Evolutionary conservation across 768 basidiomycete genomes (phyloP), one percentile per base, ranked within the genome.

Genomic region (Suillus bovinus): DNA sequence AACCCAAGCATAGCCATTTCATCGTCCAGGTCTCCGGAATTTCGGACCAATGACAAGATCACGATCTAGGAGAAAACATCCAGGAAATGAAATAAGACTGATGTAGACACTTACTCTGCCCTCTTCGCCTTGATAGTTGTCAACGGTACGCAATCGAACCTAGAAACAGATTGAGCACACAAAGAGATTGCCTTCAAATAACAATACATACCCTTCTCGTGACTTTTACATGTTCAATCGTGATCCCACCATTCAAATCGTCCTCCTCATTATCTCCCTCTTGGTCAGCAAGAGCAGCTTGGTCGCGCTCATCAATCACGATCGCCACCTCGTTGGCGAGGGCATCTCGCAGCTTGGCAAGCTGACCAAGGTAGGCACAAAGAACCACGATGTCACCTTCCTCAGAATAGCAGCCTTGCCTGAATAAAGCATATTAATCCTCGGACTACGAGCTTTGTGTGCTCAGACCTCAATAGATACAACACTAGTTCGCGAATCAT

Each of bases 91-190:
- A 22, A 6, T 29, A 24, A 36, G 41, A 61, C n/a, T 14, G n/a
- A 24, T 17, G 36, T n/a, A 11, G 47, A 22, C 42, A 52, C 69
- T 20, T 65, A 83, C 85, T 69, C 80, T 83, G 2, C 83, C 86
- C 75, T 90, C 89, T 62, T 88, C 85, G 3, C 90, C 91, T 72
- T 93, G 91, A 69, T 85, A 93, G 56, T 87, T 91, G 64, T 93
- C 90, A 2, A 93, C 83, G 0, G 90, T 92, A 6, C 91, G 82
- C 6, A 93, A 76, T 9, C 83, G 81, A 46, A 91, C 83, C 89
- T 90, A 54, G 5, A 57, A 56, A 9, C 22, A 10, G 27, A 5
- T 38, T 38, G 0, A 56, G 17, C 16, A 59, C 16, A 31, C 49
- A 53, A 52, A 36, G 2, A 9, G 16, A 29, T 42, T 11, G 11